phyloP scores from a whole-genome alignment of 257 asterid genomes.

The Thymus mandschuricus region DNA sequence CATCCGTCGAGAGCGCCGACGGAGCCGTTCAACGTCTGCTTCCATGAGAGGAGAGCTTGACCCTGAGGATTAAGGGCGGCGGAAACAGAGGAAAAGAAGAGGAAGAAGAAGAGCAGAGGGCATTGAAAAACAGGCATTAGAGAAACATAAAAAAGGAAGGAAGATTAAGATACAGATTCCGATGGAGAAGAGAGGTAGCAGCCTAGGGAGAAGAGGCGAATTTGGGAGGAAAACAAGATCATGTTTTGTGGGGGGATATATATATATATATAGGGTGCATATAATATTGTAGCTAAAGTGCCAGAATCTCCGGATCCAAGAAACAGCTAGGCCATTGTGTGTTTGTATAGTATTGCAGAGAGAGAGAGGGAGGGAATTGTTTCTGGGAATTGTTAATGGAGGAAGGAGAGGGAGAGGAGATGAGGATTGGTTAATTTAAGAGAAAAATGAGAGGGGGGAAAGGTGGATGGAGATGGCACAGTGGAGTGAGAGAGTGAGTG shows the following conservation, averaged over 20 bases:
- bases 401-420: conserved; percentile 25
- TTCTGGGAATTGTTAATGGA: conserved; percentile 47
- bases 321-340: conserved; percentile 49
- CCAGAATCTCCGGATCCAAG: conserved; percentile 60
- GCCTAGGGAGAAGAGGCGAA: conserved; percentile 51
- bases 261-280: background rate
- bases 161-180: conserved; percentile 46
- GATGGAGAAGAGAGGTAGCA: conserved; percentile 47
- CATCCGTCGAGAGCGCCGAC: conserved; percentile 48
- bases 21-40: conserved; percentile 55
- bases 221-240: conserved; percentile 38
- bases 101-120: conserved; percentile 35
- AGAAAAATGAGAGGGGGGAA: conserved; percentile 31
- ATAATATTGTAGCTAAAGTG: conserved; percentile 35
- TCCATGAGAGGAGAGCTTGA: conserved; percentile 64
- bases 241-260: conserved; percentile 48
- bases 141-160: conserved; percentile 17
- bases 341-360: conserved; percentile 39
- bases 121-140: conserved; percentile 49
- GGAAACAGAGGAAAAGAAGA: conserved; percentile 31
- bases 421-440: conserved; percentile 29
- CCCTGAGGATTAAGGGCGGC: conserved; percentile 58
- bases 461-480: conserved; percentile 37
- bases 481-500: conserved; percentile 1
- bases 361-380: conserved; percentile 44